Evolutionary conservation across 1,284 basidiomycete species (phyloP).

Genomic region (Volvariella volvacea): DNA sequence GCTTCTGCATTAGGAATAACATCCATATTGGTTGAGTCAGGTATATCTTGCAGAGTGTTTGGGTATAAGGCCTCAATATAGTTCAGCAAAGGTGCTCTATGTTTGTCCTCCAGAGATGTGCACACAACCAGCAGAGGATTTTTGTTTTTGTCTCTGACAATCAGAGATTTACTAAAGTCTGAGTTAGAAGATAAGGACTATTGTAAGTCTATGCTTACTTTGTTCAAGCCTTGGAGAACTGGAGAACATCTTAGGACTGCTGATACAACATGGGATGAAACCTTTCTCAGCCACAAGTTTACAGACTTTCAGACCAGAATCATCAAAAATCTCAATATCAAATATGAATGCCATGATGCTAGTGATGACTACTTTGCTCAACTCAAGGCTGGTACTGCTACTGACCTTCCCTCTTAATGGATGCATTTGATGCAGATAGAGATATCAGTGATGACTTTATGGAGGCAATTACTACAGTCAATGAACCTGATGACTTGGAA

Average conservation of each 20-base stretch:
- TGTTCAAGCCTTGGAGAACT: slow-evolving; percentile 16
- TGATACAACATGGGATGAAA: slow-evolving; percentile 11
- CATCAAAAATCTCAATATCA: slow-evolving; percentile 17
- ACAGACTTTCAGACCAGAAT: too few relatives aligned
- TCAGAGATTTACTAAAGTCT: neutral
- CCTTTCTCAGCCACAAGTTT: slow-evolving; percentile 8
- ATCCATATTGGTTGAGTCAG: neutral
- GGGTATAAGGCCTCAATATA: neutral
- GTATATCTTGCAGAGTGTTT: neutral
- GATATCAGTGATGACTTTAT: too few relatives aligned
- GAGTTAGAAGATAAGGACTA: too few relatives aligned
- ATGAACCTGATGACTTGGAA: too few relatives aligned
- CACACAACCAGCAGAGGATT: neutral
- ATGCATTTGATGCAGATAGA: too few relatives aligned
- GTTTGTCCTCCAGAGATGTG: neutral
- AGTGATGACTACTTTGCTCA: slow-evolving; percentile 15
- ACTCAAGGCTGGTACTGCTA: slow-evolving; percentile 10
- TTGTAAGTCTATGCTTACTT: slow-evolving; percentile 13
- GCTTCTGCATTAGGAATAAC: neutral
- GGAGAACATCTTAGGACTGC: slow-evolving; percentile 9
- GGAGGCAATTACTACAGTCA: too few relatives aligned
- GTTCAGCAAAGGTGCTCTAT: neutral
- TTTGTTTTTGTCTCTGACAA: neutral
- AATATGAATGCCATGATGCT: slow-evolving; percentile 19
- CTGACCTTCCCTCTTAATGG: too few relatives aligned